A percentile compares a stretch with the other conserved stretches of the same genome.
Evolutionary conservation across 306 rosid genomes (phyloP).

Genomic region (Casuarina glauca): DNA sequence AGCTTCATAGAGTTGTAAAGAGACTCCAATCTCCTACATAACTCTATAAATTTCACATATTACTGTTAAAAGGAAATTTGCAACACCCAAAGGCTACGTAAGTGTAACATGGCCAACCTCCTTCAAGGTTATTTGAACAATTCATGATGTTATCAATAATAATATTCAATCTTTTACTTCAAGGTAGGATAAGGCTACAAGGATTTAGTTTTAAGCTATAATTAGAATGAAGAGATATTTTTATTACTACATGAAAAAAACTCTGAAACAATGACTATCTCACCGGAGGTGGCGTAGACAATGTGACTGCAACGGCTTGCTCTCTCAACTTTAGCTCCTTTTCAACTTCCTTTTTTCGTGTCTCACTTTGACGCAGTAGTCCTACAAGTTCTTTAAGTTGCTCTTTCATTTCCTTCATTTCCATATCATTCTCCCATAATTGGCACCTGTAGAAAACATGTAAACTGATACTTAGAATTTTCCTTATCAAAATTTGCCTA

Average conservation of each 20-base stretch:
- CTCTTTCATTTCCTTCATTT: constrained; percentile 96
- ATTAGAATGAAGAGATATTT: background rate
- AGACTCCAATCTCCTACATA: background rate
- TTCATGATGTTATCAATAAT: constrained; percentile 2
- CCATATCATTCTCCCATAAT: constrained; percentile 91
- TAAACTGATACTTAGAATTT: constrained; percentile 31
- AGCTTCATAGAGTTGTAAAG: background rate
- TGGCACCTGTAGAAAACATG: constrained; percentile 67
- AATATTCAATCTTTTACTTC: background rate
- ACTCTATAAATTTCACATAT: too few relatives aligned
- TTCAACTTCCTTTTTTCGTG: constrained; percentile 87
- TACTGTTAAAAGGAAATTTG: background rate
- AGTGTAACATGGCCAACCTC: background rate
- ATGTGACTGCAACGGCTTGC: constrained; percentile 63
- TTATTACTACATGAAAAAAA: constrained; percentile 10
- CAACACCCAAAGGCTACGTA: background rate
- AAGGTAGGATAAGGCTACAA: background rate
- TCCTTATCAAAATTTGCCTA: background rate
- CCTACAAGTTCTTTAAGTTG: constrained; percentile 96
- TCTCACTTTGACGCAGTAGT: constrained; percentile 92
- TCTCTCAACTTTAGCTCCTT: constrained; percentile 91
- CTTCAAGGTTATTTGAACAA: background rate
- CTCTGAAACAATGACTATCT: constrained; percentile 33
- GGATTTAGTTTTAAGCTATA: background rate
- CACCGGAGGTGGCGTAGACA: constrained; percentile 80